A percentile compares a stretch with the other conserved stretches of the same genome.
phyloP scores from a whole-genome alignment of 768 basidiomycete genomes.

The Amanita phalloides region DNA sequence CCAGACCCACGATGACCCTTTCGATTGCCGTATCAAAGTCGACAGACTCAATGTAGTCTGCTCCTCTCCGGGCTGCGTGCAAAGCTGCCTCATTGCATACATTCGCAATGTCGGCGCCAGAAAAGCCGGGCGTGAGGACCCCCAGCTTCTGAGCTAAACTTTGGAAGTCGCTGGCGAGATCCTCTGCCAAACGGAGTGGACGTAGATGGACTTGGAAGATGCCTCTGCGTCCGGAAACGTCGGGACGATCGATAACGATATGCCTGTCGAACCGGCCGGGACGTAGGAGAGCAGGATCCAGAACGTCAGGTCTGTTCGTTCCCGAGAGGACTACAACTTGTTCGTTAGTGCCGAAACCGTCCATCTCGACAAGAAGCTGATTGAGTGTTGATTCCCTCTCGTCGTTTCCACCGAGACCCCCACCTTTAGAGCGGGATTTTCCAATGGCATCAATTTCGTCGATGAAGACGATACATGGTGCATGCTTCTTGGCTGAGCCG shows the following conservation, averaged over 20 bases:
- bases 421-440: conserved; percentile 80
- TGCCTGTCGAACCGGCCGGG: conserved; percentile 98
- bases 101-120: conserved; percentile 97
- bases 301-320: conserved; percentile 94
- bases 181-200: conserved; percentile 61
- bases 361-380: conserved; percentile 98
- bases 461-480: conserved; percentile 97
- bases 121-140: conserved; percentile 95
- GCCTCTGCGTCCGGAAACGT: conserved; percentile 86
- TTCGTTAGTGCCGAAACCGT: conserved; percentile 96
- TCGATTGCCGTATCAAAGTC: conserved; percentile 98
- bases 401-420: conserved; percentile 77
- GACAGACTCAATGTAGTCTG: conserved; percentile 65
- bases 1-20: conserved; percentile 93
- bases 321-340: conserved; percentile 95
- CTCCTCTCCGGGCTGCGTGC: conserved; percentile 79
- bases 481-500: conserved; percentile 93
- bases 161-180: conserved; percentile 37
- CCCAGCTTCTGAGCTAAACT: conserved; percentile 85
- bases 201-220: conserved; percentile 90
- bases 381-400: conserved; percentile 97
- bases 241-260: conserved; percentile 90
- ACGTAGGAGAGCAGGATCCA: conserved; percentile 91
- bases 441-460: conserved; percentile 99
- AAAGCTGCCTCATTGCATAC: conserved; percentile 98